phyloP scores from a whole-genome alignment of 2,329 filamentous ascomycete genomes.

The Colletotrichum melonis region DNA sequence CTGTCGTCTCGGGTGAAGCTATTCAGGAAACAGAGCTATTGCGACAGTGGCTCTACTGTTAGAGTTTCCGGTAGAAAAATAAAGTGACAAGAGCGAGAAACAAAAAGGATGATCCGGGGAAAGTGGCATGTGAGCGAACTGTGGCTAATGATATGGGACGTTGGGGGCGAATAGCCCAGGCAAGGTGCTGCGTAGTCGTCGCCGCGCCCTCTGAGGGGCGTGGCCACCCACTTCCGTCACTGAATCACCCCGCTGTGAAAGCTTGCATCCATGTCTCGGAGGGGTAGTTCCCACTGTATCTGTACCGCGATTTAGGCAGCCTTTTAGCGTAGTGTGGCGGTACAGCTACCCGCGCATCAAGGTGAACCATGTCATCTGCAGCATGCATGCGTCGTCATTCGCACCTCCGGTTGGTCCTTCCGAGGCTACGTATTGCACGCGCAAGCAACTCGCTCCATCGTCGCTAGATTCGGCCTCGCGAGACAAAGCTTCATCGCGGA shows the following conservation, averaged over 20 bases:
- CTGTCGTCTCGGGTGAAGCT: conserved; percentile 14
- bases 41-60: neutral
- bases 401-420: conserved; percentile 2
- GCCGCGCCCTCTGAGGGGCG: neutral
- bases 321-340: conserved; percentile 13
- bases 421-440: conserved; percentile 29
- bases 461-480: neutral
- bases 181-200: conserved; percentile 3
- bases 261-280: conserved; percentile 33
- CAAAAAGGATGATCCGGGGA: neutral
- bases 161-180: neutral
- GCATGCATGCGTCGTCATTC: conserved; percentile 36
- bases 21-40: conserved; percentile 7
- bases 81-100: neutral
- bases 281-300: conserved; percentile 31
- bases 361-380: conserved; percentile 34
- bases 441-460: conserved; percentile 27
- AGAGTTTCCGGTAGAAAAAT: conserved; percentile 6
- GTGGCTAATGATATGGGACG: conserved; percentile 31
- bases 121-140: conserved; percentile 28
- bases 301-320: conserved; percentile 20
- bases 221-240: conserved; percentile 18
- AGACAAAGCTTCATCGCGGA: neutral
- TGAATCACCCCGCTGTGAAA: conserved; percentile 27
- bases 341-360: conserved; percentile 26